Base-by-base conservation (phyloP, 2,329 filamentous ascomycete genomes). In the Hypoxylon sp. region DNA sequence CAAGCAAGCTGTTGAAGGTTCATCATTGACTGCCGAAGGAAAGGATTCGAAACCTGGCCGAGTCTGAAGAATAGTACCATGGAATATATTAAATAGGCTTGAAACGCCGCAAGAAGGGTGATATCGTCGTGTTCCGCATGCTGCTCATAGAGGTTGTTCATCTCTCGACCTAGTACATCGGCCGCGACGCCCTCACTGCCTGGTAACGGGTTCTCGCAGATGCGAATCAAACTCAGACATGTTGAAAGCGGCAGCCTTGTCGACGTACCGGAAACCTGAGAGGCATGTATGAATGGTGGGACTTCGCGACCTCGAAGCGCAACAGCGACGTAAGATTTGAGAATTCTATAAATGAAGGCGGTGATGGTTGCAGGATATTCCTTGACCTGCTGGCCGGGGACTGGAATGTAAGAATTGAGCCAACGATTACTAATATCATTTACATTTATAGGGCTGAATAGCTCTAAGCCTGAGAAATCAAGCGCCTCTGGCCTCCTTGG, bases 41-140 rank as follows among this genome's bases (percentile, higher is more conserved):
- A 79, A 0, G 78, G 68, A 10, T 69, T 61, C 0, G 71, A 52
- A n/a, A 70, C 68, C 9, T 73, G 70, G 0, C 70, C 70, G 11
- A 75, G 66, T 0, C 74, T 74, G 58, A 86, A 86, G 70, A 85
- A 86, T 2, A 85, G 53, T 2, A 84, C 78, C 73, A 88, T 81
- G 1, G 80, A 74, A 65, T 87, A 87, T n/a, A 87, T 79, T 2
- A 88, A 75, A 71, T 86, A 87, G 0, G 85, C 83, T 67, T 88
- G 86, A 42, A 87, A 86, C 1, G 81, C 77, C 0, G 81, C 79
- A 0, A 88, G 80, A 0, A 81, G 74, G 5, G 75, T 71, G 69
- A 75, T 19, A 2, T 78, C 74, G 48, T 80, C 75, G 31, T 74
- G 77, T 0, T 59, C 68, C 0, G 52, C 50, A 9, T 73, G 73